Conservation (phyloP, 306 rosid genomes). For the Aeschynomene evenia region DNA sequence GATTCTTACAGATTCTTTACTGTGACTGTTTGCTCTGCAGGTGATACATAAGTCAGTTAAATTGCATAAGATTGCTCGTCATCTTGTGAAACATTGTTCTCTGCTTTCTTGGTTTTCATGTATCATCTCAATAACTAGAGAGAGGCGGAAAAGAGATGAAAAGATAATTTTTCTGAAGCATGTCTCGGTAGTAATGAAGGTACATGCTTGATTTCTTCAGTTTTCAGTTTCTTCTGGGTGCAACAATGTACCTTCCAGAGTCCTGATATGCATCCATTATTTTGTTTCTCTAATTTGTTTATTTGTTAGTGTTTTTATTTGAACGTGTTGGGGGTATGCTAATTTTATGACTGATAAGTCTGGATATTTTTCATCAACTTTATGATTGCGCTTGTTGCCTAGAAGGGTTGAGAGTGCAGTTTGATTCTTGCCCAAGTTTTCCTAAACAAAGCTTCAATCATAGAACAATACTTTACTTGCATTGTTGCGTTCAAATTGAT, state of each 20-base stretch:
- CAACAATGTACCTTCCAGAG: background rate
- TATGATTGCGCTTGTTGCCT: background rate
- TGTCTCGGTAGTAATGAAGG: slow-evolving; percentile 45
- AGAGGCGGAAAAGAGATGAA: slow-evolving; percentile 46
- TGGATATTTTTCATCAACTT: slow-evolving; percentile 7
- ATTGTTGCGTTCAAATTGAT: background rate
- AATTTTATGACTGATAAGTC: slow-evolving; percentile 5
- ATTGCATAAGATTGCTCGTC: slow-evolving; percentile 57
- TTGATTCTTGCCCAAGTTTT: slow-evolving; percentile 13
- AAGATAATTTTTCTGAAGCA: slow-evolving; percentile 49
- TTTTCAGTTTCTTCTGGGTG: slow-evolving; percentile 14
- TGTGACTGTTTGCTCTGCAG: slow-evolving; percentile 51
- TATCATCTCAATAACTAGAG: slow-evolving; percentile 44
- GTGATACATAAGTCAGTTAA: slow-evolving; percentile 75
- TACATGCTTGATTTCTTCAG: slow-evolving; percentile 20
- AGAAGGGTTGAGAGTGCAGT: slow-evolving; percentile 7
- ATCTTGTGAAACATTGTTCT: slow-evolving; percentile 71
- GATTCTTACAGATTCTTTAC: no score
- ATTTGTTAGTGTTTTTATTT: background rate
- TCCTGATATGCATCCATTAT: background rate
- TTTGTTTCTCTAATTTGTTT: background rate
- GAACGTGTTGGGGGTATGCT: background rate
- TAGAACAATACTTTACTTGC: background rate
- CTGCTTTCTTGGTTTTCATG: slow-evolving; percentile 81
- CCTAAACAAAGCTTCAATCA: background rate